phyloP scores from a whole-genome alignment of 2,329 filamentous ascomycete species.

The Parastagonospora avenae region DNA sequence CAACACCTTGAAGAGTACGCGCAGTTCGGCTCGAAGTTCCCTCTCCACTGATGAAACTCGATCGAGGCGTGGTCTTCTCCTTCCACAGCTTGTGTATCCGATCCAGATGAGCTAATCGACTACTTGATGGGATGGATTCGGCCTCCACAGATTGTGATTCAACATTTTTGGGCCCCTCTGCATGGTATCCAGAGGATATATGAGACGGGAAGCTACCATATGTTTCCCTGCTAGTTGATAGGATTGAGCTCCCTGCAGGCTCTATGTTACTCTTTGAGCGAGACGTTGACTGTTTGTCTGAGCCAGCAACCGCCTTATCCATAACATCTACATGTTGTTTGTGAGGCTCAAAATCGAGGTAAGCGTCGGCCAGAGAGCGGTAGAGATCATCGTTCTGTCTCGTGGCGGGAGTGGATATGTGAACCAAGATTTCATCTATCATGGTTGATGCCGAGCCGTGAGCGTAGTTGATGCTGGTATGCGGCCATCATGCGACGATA shows the following conservation, averaged over 20 bases:
- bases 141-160: background rate
- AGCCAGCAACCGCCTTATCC: background rate
- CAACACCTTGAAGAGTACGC: slow-evolving; percentile 5
- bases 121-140: slow-evolving; percentile 14
- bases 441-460: slow-evolving; percentile 17
- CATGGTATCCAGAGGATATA: slow-evolving; percentile 14
- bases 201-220: slow-evolving; percentile 43
- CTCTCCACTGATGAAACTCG: slow-evolving; percentile 4
- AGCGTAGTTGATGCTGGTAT: slow-evolving; percentile 3
- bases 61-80: slow-evolving; percentile 12
- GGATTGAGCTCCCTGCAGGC: slow-evolving; percentile 4
- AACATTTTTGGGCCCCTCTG: background rate
- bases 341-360: slow-evolving; percentile 43
- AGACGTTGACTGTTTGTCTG: background rate
- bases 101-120: slow-evolving; percentile 34
- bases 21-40: background rate
- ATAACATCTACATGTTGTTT: background rate
- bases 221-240: slow-evolving; percentile 31
- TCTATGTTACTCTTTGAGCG: background rate
- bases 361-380: slow-evolving; percentile 48
- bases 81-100: slow-evolving; percentile 32
- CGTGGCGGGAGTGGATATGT: slow-evolving; percentile 52
- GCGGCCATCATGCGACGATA: slow-evolving; percentile 10
- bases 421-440: slow-evolving; percentile 51
- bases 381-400: slow-evolving; percentile 50